Conservation (phyloP, 2,329 filamentous ascomycete genomes). For the Fusarium decemcellulare region DNA sequence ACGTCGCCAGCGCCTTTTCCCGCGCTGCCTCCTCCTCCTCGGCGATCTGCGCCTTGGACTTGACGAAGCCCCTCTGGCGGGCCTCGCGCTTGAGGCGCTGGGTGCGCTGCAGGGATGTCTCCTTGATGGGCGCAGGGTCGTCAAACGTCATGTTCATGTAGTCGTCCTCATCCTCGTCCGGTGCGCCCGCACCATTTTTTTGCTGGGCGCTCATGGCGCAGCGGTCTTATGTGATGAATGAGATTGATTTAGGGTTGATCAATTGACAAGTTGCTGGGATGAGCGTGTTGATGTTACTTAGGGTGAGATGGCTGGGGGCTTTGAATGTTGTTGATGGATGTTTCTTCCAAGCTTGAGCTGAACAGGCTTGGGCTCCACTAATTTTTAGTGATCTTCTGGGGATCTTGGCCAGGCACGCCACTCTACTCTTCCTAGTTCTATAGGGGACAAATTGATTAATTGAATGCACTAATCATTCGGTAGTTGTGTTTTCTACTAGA, state of each 20-base stretch:
- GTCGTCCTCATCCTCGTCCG: conserved; percentile 84
- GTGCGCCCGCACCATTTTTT: conserved; percentile 26
- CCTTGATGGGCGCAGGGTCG: conserved; percentile 70
- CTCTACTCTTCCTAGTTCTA: no score
- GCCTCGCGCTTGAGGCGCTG: conserved; percentile 72
- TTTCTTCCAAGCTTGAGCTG: neutral
- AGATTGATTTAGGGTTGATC: neutral
- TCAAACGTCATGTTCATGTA: conserved; percentile 97
- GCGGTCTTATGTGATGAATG: neutral
- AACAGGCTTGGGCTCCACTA: conserved; percentile 21
- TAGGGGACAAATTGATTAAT: no score
- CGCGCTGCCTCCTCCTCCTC: conserved; percentile 79
- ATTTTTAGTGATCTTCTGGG: conserved; percentile 2
- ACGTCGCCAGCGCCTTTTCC: conserved; percentile 82
- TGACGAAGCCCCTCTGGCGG: conserved; percentile 76
- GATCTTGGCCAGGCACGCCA: no score
- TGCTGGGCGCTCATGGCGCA: conserved; percentile 26
- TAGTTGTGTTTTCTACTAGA: no score
- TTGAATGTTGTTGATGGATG: conserved; percentile 12
- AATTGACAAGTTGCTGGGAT: neutral
- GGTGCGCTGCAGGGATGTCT: conserved; percentile 69
- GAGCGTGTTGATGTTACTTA: neutral
- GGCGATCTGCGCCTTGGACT: conserved; percentile 88
- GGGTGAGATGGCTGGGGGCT: neutral
- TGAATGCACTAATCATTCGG: no score